Base-by-base conservation (phyloP, 2,329 filamentous ascomycete species). In the Penicillium glabrum region DNA sequence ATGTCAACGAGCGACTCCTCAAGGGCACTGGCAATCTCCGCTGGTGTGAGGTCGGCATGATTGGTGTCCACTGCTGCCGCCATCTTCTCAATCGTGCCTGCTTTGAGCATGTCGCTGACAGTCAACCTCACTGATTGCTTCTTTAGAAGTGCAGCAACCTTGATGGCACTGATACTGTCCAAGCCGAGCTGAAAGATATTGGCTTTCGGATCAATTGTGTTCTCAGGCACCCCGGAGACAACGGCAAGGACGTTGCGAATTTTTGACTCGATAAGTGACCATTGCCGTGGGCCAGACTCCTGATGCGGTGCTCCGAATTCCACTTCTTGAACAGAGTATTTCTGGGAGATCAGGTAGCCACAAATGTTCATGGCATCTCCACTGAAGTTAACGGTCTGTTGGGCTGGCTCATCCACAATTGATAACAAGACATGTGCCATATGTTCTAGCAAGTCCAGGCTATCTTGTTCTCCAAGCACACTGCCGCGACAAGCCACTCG, bases 151-250 rank as follows among this genome's bases (percentile, higher is more conserved):
- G 88, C 83, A 9, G 87, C 86, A 3, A 92, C 86, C 67, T 95
- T 96, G 76, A 97, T 95, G 1, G 91, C 89, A 61, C 88, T 93
- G 71, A 97, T 96, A 0, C 93, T 97, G 70, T 97, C 93, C 1
- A 97, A 83, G 0, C 93, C 93, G 1, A 97, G 81, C 61, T 95
- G 87, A 72, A 95, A 96, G 13, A 96, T 83, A 0, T 83, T 90
- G 50, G 86, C 83, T 1, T 80, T 77, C 54, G 80, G 81, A 3
- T 76, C 73, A 51, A 96, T 89, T 1, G 84, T 78, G 0, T 79
- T 68, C 19, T 79, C 73, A 0, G 86, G 77, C 0, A 89, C 74
- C 16, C 82, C 83, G 0, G 91, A 89, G 0, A 93, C 79, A 29
- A 75, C 62, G 9, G 81, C 76, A 10, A 86, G 69, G 3, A 80